Evolutionary conservation across 805 yeast species (phyloP).

Genomic region (Yamadazyma kitorensis): DNA sequence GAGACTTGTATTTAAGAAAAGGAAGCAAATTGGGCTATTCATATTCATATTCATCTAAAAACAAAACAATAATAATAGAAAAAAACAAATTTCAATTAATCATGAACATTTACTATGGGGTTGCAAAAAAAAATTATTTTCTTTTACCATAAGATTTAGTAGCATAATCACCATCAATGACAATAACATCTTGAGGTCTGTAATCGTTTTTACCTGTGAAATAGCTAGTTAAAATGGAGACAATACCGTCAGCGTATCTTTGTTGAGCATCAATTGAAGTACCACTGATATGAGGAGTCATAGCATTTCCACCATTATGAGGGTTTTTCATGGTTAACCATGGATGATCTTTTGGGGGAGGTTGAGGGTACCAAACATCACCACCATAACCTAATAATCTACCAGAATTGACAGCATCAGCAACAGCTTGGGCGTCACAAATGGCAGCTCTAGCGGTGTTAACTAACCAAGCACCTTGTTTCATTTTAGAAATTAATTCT

Average conservation of each 20-base stretch:
- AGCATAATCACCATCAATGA: constrained; percentile 66
- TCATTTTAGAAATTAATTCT: constrained; percentile 62
- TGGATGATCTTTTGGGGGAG: constrained; percentile 73
- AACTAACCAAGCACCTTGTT: constrained; percentile 68
- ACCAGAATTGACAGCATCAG: constrained; percentile 66
- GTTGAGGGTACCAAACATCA: constrained; percentile 83
- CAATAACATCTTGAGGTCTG: constrained; percentile 70
- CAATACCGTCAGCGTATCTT: constrained; percentile 68
- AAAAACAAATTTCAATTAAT: no score
- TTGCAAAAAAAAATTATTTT: no score
- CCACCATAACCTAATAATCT: constrained; percentile 78
- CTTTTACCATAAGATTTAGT: constrained; percentile 67
- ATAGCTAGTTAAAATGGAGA: constrained; percentile 60
- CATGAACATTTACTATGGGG: no score
- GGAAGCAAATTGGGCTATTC: no score
- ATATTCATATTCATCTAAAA: no score
- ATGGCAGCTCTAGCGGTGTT: constrained; percentile 84
- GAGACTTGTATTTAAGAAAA: no score
- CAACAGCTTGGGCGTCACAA: constrained; percentile 67
- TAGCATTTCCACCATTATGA: constrained; percentile 73
- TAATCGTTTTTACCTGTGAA: constrained; percentile 62
- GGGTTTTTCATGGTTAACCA: constrained; percentile 70
- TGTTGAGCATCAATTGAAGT: constrained; percentile 77
- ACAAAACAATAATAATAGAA: no score
- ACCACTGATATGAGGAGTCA: constrained; percentile 82